Conservation (phyloP, 805 yeast species). For the Saturnispora quitensis region DNA sequence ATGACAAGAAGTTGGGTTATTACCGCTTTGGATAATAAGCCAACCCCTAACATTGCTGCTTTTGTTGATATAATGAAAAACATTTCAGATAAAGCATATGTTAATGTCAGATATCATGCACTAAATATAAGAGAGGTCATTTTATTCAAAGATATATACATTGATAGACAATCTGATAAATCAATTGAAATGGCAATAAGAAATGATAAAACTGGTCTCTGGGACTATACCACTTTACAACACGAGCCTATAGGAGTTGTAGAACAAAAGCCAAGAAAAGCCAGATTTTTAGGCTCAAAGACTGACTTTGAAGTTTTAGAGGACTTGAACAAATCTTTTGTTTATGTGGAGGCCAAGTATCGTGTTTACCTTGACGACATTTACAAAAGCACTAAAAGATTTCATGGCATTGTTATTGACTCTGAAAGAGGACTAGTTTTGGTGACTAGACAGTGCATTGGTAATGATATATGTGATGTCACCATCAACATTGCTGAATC, state of each 20-base stretch:
- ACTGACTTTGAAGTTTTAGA: conserved; percentile 46
- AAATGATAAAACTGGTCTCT: conserved; percentile 45
- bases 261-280: conserved; percentile 45
- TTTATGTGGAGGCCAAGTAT: conserved; percentile 52
- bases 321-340: conserved; percentile 56
- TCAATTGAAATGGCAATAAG: conserved; percentile 60
- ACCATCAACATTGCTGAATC: conserved; percentile 79
- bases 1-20: conserved; percentile 65
- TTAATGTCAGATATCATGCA: conserved; percentile 65
- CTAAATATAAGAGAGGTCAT: conserved; percentile 73
- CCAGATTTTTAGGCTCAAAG: conserved; percentile 63
- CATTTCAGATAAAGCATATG: conserved; percentile 69
- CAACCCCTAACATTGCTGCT: conserved; percentile 61
- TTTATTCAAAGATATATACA: conserved; percentile 50
- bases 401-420: conserved; percentile 76
- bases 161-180: conserved; percentile 81
- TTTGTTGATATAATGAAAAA: conserved; percentile 69
- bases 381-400: conserved; percentile 49
- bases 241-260: conserved; percentile 55
- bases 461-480: conserved; percentile 75
- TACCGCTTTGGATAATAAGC: conserved; percentile 65
- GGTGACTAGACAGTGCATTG: conserved; percentile 69
- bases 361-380: conserved; percentile 73
- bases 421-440: conserved; percentile 71
- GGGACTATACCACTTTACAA: conserved; percentile 45